Evolutionary conservation across 1,139 yeast species (phyloP).

Genomic region (Yamadazyma diospyri): DNA sequence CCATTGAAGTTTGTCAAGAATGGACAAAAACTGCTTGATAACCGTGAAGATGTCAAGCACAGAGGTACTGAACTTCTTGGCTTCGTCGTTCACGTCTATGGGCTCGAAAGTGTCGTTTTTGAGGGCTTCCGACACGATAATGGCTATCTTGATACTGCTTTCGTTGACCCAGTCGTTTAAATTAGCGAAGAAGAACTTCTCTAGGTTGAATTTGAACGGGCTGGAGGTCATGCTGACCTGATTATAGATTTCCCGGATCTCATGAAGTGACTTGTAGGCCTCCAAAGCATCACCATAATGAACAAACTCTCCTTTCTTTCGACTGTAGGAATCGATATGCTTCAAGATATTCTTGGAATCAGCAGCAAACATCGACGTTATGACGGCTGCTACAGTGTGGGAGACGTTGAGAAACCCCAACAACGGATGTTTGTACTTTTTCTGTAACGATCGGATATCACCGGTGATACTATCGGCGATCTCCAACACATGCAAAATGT

Average conservation of each 20-base stretch:
- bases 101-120: conserved; percentile 56
- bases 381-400: conserved; percentile 51
- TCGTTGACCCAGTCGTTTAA: conserved; percentile 54
- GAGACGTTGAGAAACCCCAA: conserved; percentile 58
- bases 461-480: conserved; percentile 55
- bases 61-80: conserved; percentile 45
- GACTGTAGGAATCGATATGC: conserved; percentile 48
- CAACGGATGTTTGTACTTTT: conserved; percentile 58
- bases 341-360: conserved; percentile 62
- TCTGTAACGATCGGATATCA: conserved; percentile 53
- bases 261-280: conserved; percentile 53
- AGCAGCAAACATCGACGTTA: conserved; percentile 58
- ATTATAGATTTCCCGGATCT: conserved; percentile 49
- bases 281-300: conserved; percentile 61
- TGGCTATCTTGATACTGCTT: conserved; percentile 45
- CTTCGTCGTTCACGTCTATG: conserved; percentile 40
- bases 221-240: conserved; percentile 43
- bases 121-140: conserved; percentile 54
- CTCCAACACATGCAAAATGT: conserved; percentile 54
- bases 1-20: conserved; percentile 63
- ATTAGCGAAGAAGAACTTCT: conserved; percentile 56
- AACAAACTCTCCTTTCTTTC: conserved; percentile 34
- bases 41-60: conserved; percentile 66
- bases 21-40: conserved; percentile 52
- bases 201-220: conserved; percentile 54